Conservation (phyloP, 805 yeast genomes). For the Yamadazyma nakazawae region DNA sequence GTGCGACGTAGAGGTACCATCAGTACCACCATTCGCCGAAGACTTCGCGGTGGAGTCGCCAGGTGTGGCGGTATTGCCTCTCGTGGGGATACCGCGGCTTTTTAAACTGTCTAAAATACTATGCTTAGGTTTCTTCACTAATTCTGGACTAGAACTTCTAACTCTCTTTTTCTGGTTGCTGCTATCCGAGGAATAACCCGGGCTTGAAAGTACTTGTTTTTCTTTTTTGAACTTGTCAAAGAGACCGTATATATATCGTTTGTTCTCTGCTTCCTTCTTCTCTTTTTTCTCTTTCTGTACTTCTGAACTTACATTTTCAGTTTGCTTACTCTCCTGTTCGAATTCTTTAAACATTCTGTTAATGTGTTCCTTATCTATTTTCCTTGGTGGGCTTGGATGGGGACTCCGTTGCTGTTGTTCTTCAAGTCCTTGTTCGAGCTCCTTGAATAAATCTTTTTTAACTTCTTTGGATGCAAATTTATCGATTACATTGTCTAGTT, state of each 20-base stretch:
- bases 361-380: constrained; percentile 25
- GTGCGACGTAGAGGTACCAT: constrained; percentile 1
- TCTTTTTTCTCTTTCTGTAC: not conserved
- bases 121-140: constrained; percentile 7
- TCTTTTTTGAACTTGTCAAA: not conserved
- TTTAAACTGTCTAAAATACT: constrained; percentile 7
- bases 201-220: not conserved
- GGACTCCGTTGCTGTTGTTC: not conserved
- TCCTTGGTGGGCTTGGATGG: not conserved
- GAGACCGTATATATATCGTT: not conserved
- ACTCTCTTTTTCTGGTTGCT: not conserved
- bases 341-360: constrained; percentile 24
- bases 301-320: too few species aligned
- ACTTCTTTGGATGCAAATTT: constrained; percentile 1
- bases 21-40: not conserved
- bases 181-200: not conserved
- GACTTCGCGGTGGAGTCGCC: not conserved
- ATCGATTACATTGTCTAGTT: constrained; percentile 16
- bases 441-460: constrained; percentile 12
- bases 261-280: not conserved
- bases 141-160: not conserved
- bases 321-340: constrained; percentile 9
- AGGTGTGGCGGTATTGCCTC: not conserved
- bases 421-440: constrained; percentile 12
- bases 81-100: not conserved